A percentile compares a stretch with the other conserved stretches of the same genome.
Evolutionary conservation across 2,329 filamentous ascomycete genomes (phyloP).

Genomic region (Metarhizium album): DNA sequence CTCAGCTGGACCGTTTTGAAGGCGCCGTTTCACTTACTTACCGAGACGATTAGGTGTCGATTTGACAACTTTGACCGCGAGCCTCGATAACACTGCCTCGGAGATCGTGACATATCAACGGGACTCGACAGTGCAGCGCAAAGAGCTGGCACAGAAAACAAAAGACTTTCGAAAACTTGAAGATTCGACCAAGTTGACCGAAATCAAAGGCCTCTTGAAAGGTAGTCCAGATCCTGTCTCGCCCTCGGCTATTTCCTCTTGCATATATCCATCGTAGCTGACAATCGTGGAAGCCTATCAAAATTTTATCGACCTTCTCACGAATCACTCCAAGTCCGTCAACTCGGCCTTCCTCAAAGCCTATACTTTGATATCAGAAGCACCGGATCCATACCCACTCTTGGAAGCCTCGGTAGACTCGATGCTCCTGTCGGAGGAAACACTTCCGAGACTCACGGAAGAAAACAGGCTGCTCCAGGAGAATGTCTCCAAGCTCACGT

Average conservation of each 20-base stretch:
- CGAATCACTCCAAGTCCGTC: slow-evolving; percentile 89
- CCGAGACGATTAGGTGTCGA: slow-evolving; percentile 57
- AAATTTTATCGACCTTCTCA: slow-evolving; percentile 90
- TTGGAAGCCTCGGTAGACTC: slow-evolving; percentile 95
- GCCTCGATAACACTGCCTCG: slow-evolving; percentile 84
- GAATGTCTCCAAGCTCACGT: slow-evolving; percentile 62
- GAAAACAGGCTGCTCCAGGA: slow-evolving; percentile 85
- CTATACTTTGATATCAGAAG: slow-evolving; percentile 89
- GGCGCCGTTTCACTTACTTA: not conserved
- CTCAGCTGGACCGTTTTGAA: not conserved
- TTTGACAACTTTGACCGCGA: slow-evolving; percentile 70
- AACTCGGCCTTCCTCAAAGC: slow-evolving; percentile 88
- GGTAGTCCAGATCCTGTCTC: slow-evolving; percentile 33
- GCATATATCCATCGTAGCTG: slow-evolving; percentile 7
- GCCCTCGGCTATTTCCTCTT: not conserved
- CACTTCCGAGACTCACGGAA: slow-evolving; percentile 73
- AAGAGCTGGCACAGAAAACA: slow-evolving; percentile 97
- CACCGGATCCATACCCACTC: slow-evolving; percentile 89
- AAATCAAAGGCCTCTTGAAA: slow-evolving; percentile 85
- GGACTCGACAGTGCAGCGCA: slow-evolving; percentile 90
- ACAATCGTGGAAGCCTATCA: slow-evolving; percentile 62
- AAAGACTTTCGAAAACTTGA: slow-evolving; percentile 96
- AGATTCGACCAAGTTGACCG: slow-evolving; percentile 72
- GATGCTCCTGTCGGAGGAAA: slow-evolving; percentile 84
- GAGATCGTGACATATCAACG: slow-evolving; percentile 89